phyloP scores from a whole-genome alignment of 805 yeast genomes.

The Zygosaccharomyces bailii region DNA sequence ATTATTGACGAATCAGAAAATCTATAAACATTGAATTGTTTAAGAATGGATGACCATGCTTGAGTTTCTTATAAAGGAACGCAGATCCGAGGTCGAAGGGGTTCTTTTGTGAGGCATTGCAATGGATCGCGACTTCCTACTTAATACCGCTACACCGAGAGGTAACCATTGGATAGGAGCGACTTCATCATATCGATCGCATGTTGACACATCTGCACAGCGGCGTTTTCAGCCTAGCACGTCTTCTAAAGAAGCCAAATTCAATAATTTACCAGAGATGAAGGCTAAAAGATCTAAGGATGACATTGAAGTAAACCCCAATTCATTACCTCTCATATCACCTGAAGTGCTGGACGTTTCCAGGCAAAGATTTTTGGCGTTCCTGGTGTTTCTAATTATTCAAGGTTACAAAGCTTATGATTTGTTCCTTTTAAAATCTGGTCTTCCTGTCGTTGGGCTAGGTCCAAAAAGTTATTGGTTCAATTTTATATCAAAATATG shows the following conservation, averaged over 20 bases:
- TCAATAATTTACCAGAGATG: slow-evolving; percentile 3
- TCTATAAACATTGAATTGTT: slow-evolving; percentile 5
- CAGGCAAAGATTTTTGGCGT: slow-evolving; percentile 66
- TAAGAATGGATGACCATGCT: no score
- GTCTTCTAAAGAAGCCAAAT: slow-evolving; percentile 1
- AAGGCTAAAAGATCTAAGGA: slow-evolving; percentile 3
- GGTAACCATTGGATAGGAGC: slow-evolving; percentile 33
- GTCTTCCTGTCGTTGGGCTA: slow-evolving; percentile 33
- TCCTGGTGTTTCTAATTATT: slow-evolving; percentile 65
- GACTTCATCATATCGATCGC: slow-evolving; percentile 15
- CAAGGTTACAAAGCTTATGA: slow-evolving; percentile 87
- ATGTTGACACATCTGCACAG: slow-evolving; percentile 8
- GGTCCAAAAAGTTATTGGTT: slow-evolving; percentile 46
- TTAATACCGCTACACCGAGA: slow-evolving; percentile 26
- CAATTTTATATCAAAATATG: slow-evolving; percentile 65
- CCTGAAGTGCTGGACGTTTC: slow-evolving; percentile 63
- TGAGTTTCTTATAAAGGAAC: no score
- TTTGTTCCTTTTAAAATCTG: slow-evolving; percentile 54
- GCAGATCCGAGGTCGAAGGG: slow-evolving; percentile 6
- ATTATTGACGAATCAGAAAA: slow-evolving; percentile 6
- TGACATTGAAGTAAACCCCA: not conserved
- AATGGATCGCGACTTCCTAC: slow-evolving; percentile 16
- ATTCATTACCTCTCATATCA: slow-evolving; percentile 52
- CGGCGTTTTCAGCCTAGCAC: slow-evolving; percentile 18
- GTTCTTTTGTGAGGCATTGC: slow-evolving; percentile 1